Conservation (phyloP, 1,139 yeast species). For the Hansenula lynferdii region DNA sequence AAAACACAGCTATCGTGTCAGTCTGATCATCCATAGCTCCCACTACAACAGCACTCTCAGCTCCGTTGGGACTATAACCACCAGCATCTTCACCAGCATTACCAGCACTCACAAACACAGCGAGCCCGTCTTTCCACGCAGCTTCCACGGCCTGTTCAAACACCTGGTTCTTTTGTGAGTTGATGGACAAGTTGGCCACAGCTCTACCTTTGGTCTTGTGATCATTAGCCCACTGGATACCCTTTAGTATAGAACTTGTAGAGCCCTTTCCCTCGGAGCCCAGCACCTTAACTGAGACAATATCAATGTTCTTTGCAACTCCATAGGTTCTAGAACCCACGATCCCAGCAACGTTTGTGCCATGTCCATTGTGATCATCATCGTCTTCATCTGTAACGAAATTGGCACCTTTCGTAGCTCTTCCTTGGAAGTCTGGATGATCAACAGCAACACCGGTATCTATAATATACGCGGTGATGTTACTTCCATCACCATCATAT, state of each 20-base stretch:
- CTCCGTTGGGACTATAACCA: slow-evolving; percentile 74
- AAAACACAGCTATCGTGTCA: slow-evolving; percentile 65
- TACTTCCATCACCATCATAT: slow-evolving; percentile 43
- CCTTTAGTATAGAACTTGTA: slow-evolving; percentile 59
- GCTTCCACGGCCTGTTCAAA: slow-evolving; percentile 59
- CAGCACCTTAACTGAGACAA: slow-evolving; percentile 74
- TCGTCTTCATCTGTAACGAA: slow-evolving; percentile 51
- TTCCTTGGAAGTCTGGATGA: slow-evolving; percentile 63
- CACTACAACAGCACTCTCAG: slow-evolving; percentile 65
- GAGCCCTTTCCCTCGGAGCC: slow-evolving; percentile 61
- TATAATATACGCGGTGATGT: slow-evolving; percentile 72
- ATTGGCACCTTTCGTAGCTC: slow-evolving; percentile 57
- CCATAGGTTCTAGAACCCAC: slow-evolving; percentile 76
- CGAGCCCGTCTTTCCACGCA: slow-evolving; percentile 57
- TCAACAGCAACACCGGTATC: slow-evolving; percentile 67
- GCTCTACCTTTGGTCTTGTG: slow-evolving; percentile 37
- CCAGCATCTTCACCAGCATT: slow-evolving; percentile 76
- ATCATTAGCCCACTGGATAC: slow-evolving; percentile 68
- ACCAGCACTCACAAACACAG: slow-evolving; percentile 86
- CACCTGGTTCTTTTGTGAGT: slow-evolving; percentile 70
- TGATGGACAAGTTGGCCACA: slow-evolving; percentile 74
- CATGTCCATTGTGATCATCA: slow-evolving; percentile 69
- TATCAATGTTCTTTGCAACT: slow-evolving; percentile 62
- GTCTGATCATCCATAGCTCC: slow-evolving; percentile 79
- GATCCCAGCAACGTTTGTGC: slow-evolving; percentile 86